These are phyloP conservation scores for Aspergillus pseudoterreus DNA, from an alignment of 2,329 filamentous ascomycete genomes.

Conservation along the genomic window DNA sequence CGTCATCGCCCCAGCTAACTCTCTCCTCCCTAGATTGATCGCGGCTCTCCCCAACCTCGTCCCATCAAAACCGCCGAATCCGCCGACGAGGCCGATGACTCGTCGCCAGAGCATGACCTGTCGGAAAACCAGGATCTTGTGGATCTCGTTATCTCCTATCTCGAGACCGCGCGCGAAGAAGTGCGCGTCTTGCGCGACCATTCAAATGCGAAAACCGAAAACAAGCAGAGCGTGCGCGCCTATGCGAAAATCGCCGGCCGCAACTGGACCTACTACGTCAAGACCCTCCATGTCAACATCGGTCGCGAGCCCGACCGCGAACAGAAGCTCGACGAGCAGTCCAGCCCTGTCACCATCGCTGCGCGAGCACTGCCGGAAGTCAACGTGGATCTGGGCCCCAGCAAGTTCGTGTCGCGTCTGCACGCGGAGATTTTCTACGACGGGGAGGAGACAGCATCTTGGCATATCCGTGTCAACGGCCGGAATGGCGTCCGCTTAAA, in stretches of 20 bases:
- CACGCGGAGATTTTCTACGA: slow-evolving; percentile 75
- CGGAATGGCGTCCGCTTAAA: slow-evolving; percentile 89
- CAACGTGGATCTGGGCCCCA: slow-evolving; percentile 84
- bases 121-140: slow-evolving; percentile 43
- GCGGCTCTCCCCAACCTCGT: slow-evolving; percentile 28
- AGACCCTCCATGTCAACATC: slow-evolving; percentile 47
- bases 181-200: slow-evolving; percentile 43
- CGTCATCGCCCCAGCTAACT: not conserved
- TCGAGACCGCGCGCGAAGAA: slow-evolving; percentile 42
- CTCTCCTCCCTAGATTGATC: slow-evolving; percentile 29
- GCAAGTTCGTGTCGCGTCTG: slow-evolving; percentile 73
- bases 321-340: slow-evolving; percentile 40
- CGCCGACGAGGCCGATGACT: slow-evolving; percentile 39
- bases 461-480: slow-evolving; percentile 83
- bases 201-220: slow-evolving; percentile 44
- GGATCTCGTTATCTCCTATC: slow-evolving; percentile 46
- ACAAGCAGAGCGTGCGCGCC: slow-evolving; percentile 45
- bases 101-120: slow-evolving; percentile 39
- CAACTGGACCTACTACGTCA: slow-evolving; percentile 52
- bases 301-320: slow-evolving; percentile 48
- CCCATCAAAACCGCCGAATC: slow-evolving; percentile 36
- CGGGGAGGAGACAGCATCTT: slow-evolving; percentile 59
- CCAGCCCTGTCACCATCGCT: slow-evolving; percentile 44
- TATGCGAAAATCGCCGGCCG: slow-evolving; percentile 51
- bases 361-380: slow-evolving; percentile 50